Base-by-base conservation (phyloP, 2,329 filamentous ascomycete species). In the Pseudocercospora pini-densiflorae region DNA sequence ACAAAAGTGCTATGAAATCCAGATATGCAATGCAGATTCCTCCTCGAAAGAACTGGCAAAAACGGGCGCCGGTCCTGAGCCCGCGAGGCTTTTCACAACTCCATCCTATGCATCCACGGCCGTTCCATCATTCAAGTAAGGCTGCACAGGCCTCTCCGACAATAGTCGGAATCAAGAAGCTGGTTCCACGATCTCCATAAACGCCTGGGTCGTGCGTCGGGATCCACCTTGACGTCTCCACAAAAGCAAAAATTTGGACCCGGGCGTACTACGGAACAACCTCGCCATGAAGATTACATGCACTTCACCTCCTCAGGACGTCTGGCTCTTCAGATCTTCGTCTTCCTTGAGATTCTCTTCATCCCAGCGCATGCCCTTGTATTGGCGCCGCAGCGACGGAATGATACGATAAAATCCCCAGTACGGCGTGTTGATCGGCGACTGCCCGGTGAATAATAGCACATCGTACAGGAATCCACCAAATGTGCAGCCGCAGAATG, bases 401-500 rank as follows among this genome's bases (percentile, higher is more conserved):
- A 71, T 73, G 65, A 68, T 63, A 27, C 86, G 81, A 71, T 84
- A 84, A n/a, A 92, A 73, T 0, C 90, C 89, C 73, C 91, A 76
- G 79, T 83, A 89, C 0, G 89, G 89, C 0, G 84, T 88, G 78
- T 92, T 92, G 70, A 92, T 82, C 0, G 90, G 89, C 70, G 86
- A 90, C n/a, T 89, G 77, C 3, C 90, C 90, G 0, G 88, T 90
- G 75, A 89, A 93, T 45, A 93, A 81, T 75, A 91, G 87, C 1
- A 86, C 74, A 75, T 92, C 89, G 74, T 92, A 91, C 24, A 91
- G 71, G 75, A 89, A 87, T 1, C 87, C 89, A 2, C 90, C 89
- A 69, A 90, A 87, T 0, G 83, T 77, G 71, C 84, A 87, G 5
- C 90, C 90, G 9, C 86, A 76, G 74, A 92, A 92, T 0, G 90